These are phyloP conservation scores for Dipodascus albidus DNA, from an alignment of 805 yeast genomes.

Conservation along the genomic window DNA sequence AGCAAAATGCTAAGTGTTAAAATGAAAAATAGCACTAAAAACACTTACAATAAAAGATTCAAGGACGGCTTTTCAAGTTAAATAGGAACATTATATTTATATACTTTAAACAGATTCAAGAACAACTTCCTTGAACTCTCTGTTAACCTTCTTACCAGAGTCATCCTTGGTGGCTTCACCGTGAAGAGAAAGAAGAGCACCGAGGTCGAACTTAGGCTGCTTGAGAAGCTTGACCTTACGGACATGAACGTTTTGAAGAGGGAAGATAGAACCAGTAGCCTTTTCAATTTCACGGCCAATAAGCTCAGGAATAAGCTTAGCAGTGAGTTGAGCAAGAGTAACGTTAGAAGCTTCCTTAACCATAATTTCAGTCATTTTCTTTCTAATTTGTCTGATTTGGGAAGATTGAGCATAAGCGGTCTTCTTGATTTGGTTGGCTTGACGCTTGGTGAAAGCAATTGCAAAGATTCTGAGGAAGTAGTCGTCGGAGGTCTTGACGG, in stretches of 20 bases:
- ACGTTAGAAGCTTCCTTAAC: slow-evolving; percentile 91
- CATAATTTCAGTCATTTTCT: slow-evolving; percentile 92
- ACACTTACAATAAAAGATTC: not conserved
- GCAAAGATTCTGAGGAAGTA: slow-evolving; percentile 93
- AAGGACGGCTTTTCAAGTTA: slow-evolving; percentile 2
- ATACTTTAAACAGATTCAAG: slow-evolving; percentile 80
- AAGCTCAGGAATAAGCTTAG: slow-evolving; percentile 97
- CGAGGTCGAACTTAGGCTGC: slow-evolving; percentile 98
- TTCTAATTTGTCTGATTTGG: slow-evolving; percentile 94
- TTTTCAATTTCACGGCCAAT: slow-evolving; percentile 98
- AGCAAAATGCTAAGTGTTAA: not conserved
- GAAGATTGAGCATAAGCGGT: slow-evolving; percentile 97
- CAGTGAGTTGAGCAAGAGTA: slow-evolving; percentile 91
- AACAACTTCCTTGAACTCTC: slow-evolving; percentile 97
- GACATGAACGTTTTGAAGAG: slow-evolving; percentile 96
- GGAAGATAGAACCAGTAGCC: slow-evolving; percentile 89
- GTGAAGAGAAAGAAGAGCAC: slow-evolving; percentile 91
- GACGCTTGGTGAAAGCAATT: slow-evolving; percentile 98
- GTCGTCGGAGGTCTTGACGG: slow-evolving; percentile 96
- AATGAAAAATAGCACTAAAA: not conserved
- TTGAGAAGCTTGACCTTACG: slow-evolving; percentile 98
- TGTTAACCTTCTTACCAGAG: slow-evolving; percentile 91
- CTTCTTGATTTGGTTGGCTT: slow-evolving; percentile 93
- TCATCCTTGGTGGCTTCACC: slow-evolving; percentile 92
- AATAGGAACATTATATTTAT: slow-evolving; percentile 7